Evolutionary conservation across 495 filamentous ascomycete genomes (phyloP).

Genomic region (Pseudevernia furfuracea): DNA sequence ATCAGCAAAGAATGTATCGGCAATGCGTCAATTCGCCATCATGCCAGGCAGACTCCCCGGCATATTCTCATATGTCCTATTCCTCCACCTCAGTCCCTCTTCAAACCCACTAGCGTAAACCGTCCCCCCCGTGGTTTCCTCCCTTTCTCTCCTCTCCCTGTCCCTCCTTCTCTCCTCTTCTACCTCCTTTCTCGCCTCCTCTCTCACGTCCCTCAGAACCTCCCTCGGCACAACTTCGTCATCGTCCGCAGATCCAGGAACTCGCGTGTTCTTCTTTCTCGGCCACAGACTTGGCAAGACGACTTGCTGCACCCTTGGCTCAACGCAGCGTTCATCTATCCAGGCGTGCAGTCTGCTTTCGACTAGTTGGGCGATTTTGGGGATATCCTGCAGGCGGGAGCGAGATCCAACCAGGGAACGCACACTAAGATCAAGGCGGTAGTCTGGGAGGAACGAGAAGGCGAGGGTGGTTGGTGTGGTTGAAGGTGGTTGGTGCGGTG

Average conservation of each 20-base stretch:
- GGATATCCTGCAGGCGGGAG: constrained; percentile 85
- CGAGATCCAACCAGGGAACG: constrained; percentile 87
- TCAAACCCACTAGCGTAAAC: constrained; percentile 20
- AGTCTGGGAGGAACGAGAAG: constrained; percentile 93
- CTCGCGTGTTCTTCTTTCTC: constrained; percentile 72
- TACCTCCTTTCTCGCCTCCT: constrained; percentile 22
- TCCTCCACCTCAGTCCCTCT: constrained; percentile 26
- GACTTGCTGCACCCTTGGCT: constrained; percentile 92
- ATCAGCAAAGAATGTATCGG: too few relatives aligned
- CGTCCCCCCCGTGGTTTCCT: constrained; percentile 1
- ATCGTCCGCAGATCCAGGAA: constrained; percentile 26
- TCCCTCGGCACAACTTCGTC: constrained; percentile 19
- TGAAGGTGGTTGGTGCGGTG: constrained; percentile 30
- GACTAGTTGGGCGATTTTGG: constrained; percentile 92
- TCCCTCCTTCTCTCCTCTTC: constrained; percentile 20
- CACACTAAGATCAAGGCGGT: constrained; percentile 85
- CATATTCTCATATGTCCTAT: constrained; percentile 25
- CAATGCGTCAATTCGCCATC: constrained; percentile 23
- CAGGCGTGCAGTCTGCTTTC: constrained; percentile 86
- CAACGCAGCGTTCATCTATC: constrained; percentile 95
- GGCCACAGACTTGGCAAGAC: constrained; percentile 92
- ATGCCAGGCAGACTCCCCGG: constrained; percentile 27
- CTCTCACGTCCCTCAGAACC: constrained; percentile 16
- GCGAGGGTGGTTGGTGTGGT: constrained; percentile 70
- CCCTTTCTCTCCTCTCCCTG: constrained; percentile 15